Evolutionary conservation across 2,329 filamentous ascomycete species (phyloP).

Genomic region (Ophiostoma sp.): DNA sequence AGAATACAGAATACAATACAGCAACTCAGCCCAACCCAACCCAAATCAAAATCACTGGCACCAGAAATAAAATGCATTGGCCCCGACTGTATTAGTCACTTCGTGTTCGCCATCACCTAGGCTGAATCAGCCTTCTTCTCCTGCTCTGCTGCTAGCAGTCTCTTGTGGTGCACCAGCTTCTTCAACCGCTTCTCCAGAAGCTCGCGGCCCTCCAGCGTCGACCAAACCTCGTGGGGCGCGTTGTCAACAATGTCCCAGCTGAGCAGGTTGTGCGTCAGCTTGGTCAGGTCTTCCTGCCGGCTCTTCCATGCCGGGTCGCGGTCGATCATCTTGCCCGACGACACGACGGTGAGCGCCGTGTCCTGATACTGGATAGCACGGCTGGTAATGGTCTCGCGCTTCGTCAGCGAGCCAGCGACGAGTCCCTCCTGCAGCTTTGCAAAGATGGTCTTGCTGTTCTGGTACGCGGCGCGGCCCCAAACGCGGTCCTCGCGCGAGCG

Average conservation of each 20-base stretch:
- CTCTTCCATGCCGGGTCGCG: conserved; percentile 67
- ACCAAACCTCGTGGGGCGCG: conserved; percentile 85
- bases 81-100: neutral
- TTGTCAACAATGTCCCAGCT: conserved; percentile 82
- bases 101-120: neutral
- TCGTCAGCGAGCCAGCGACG: conserved; percentile 76
- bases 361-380: conserved; percentile 71
- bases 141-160: neutral
- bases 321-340: conserved; percentile 67
- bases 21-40: neutral
- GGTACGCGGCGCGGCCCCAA: conserved; percentile 72
- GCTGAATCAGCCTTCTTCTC: conserved; percentile 3
- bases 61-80: neutral
- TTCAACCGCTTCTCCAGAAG: conserved; percentile 73
- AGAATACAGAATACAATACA: neutral
- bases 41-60: neutral
- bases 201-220: conserved; percentile 62
- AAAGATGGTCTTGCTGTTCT: conserved; percentile 78
- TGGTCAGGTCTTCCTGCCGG: conserved; percentile 78
- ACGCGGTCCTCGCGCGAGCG: conserved; percentile 77
- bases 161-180: conserved; percentile 51
- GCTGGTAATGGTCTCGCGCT: conserved; percentile 73
- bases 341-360: conserved; percentile 73
- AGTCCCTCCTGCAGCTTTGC: conserved; percentile 89
- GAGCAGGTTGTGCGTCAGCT: conserved; percentile 70